A percentile compares a stretch with the other conserved stretches of the same genome.
Evolutionary conservation across 2,329 filamentous ascomycete genomes (phyloP).

Genomic region (Reticulascus tulasneorum): DNA sequence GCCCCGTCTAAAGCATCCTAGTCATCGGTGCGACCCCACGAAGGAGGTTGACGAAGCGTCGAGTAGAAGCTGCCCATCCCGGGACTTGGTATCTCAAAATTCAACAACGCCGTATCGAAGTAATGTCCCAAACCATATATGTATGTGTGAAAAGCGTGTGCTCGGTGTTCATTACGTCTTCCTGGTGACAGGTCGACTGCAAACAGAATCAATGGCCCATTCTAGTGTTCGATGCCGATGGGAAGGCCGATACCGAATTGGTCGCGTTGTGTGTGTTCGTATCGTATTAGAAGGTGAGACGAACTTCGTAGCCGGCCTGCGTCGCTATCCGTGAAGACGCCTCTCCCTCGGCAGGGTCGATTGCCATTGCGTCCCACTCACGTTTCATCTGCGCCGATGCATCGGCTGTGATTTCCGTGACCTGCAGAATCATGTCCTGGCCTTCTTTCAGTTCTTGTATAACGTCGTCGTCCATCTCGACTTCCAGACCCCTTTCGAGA

Average conservation of each 20-base stretch:
- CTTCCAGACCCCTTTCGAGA: constrained; percentile 69
- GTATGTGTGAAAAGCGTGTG: constrained; percentile 5
- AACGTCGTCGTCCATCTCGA: constrained; percentile 88
- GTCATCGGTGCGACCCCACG: too few species aligned
- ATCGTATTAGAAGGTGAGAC: constrained; percentile 39
- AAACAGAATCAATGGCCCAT: constrained; percentile 1
- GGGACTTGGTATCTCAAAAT: constrained; percentile 17
- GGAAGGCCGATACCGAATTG: too few species aligned
- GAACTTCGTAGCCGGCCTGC: constrained; percentile 37
- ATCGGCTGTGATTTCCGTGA: constrained; percentile 39
- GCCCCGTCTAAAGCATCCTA: background rate
- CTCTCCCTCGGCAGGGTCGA: constrained; percentile 44
- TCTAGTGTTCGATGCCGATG: constrained; percentile 6
- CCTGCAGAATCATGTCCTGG: constrained; percentile 82
- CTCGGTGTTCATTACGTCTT: constrained; percentile 5
- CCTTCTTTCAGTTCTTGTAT: constrained; percentile 80
- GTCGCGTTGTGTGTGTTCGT: constrained; percentile 8
- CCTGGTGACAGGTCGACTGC: constrained; percentile 5
- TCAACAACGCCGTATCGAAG: constrained; percentile 14
- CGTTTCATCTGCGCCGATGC: constrained; percentile 39
- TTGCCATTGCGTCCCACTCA: constrained; percentile 61
- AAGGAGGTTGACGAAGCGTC: constrained; percentile 3
- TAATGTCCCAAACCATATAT: constrained; percentile 13
- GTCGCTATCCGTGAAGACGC: constrained; percentile 23
- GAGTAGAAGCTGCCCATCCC: constrained; percentile 12